Evolutionary conservation across 1,284 basidiomycete genomes (phyloP).

Genomic region (Moesziomyces aphidis): DNA sequence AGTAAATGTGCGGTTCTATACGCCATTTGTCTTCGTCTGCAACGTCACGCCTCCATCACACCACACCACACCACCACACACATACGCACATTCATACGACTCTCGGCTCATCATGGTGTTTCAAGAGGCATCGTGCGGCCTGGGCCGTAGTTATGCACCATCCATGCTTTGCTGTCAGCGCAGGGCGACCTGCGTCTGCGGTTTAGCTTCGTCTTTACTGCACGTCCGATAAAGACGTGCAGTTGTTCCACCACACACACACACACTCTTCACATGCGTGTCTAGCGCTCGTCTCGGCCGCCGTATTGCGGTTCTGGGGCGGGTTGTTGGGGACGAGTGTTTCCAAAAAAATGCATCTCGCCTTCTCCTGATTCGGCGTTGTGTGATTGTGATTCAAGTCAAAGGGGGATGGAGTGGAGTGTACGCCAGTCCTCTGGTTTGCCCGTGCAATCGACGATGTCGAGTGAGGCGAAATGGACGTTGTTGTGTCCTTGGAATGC

Average conservation of each 20-base stretch:
- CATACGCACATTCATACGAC: neutral
- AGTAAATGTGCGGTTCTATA: constrained; percentile 83
- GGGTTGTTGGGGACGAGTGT: neutral
- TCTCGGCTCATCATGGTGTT: neutral
- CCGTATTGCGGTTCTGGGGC: constrained; percentile 1
- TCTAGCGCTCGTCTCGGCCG: neutral
- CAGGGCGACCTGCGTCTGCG: too few relatives aligned
- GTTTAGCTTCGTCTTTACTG: neutral
- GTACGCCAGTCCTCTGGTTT: constrained; percentile 21
- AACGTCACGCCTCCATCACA: constrained; percentile 2
- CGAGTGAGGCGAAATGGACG: constrained; percentile 11
- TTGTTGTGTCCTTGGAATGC: constrained; percentile 3
- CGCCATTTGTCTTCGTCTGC: constrained; percentile 5
- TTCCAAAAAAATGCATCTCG: constrained; percentile 9
- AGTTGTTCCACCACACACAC: constrained; percentile 19
- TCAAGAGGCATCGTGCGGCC: neutral
- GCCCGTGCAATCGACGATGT: constrained; percentile 35
- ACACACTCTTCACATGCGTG: neutral
- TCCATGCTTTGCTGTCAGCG: too few relatives aligned
- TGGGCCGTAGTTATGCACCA: neutral
- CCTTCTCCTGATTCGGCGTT: constrained; percentile 7
- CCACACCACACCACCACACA: neutral
- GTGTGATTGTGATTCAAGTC: constrained; percentile 5
- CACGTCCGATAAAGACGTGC: neutral
- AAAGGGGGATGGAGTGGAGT: constrained; percentile 16